Evolutionary conservation across 768 basidiomycete genomes (phyloP).

Genomic region (Leccinellum luteum): DNA sequence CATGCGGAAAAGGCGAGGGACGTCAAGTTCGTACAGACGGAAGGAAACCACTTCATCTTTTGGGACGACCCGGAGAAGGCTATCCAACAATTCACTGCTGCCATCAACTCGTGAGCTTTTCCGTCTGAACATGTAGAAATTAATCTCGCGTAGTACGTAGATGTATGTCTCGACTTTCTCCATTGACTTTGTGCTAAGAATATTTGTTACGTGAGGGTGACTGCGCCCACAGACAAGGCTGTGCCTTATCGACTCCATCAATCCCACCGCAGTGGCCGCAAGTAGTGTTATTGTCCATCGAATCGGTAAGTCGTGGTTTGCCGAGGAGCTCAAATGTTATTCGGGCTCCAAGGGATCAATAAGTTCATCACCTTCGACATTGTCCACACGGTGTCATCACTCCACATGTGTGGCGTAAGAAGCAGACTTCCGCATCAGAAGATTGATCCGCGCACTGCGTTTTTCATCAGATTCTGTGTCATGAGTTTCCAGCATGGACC

Average conservation of each 20-base stretch:
- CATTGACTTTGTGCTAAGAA: neutral
- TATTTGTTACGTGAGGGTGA: neutral
- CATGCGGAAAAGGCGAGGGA: conserved; percentile 23
- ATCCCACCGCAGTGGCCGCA: too few species aligned
- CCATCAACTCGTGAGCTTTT: conserved; percentile 8
- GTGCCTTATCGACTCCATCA: too few species aligned
- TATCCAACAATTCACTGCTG: conserved; percentile 11
- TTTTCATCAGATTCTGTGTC: neutral
- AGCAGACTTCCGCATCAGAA: neutral
- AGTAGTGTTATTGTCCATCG: too few species aligned
- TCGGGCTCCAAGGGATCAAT: too few species aligned
- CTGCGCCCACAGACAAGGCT: too few species aligned
- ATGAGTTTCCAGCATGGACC: neutral
- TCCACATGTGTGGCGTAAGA: neutral
- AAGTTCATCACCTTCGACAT: too few species aligned
- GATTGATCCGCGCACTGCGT: neutral
- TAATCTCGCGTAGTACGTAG: neutral
- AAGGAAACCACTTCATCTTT: conserved; percentile 26
- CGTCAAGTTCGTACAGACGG: conserved; percentile 12
- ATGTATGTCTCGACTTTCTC: neutral
- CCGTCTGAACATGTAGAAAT: neutral
- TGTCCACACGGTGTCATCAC: neutral
- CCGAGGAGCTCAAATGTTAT: too few species aligned
- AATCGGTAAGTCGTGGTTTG: too few species aligned
- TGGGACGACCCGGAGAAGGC: conserved; percentile 25